Base-by-base conservation (phyloP, 2,329 filamentous ascomycete genomes). In the Bipolaris gigantea region DNA sequence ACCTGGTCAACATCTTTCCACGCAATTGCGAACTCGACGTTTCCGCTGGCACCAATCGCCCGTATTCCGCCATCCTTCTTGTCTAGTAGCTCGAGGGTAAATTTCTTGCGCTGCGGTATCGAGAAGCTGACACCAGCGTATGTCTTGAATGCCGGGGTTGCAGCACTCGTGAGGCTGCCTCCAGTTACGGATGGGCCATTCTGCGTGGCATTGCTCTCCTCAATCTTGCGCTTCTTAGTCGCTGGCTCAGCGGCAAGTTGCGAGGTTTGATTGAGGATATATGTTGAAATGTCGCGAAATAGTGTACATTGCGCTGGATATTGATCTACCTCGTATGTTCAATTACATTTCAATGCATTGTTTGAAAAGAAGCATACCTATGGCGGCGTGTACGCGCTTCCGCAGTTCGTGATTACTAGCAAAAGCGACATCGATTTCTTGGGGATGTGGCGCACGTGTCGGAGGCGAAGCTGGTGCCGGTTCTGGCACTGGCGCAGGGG, bases 51-150 rank as follows among this genome's bases (percentile, higher is more conserved):
- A 51, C 80, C 81, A 53, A 79, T 71, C 25, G 77, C 80, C 39
- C 80, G 76, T 34, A 84, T 73, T 48, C 79, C 72, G 53, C 74
- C 74, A 23, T 72, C 68, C 33, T 63, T 66, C 30, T 71, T 70
- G 38, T 75, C 75, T 10, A 83, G 76, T n/a, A 87, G 69, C 65
- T 86, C 81, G 25, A 88, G 75, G 43, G 78, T 82, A 55, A 86
- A 76, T 75, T 87, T 87, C 75, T 87, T 88, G 48, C 85, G 76
- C 62, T 84, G 81, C 3, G 85, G 85, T 0, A 86, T 77, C 15
- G 83, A 78, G 70, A 87, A 86, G 51, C 83, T 85, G 50, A 85
- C 75, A 60, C 86, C 84, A 51, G 66, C 57, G 33, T 70, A 70
- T 27, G 62, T 60, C 19, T 67, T 64, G 62, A 67, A 73, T 19